Conservation (phyloP, 2,329 filamentous ascomycete species). For the Cladorrhinum sp. region DNA sequence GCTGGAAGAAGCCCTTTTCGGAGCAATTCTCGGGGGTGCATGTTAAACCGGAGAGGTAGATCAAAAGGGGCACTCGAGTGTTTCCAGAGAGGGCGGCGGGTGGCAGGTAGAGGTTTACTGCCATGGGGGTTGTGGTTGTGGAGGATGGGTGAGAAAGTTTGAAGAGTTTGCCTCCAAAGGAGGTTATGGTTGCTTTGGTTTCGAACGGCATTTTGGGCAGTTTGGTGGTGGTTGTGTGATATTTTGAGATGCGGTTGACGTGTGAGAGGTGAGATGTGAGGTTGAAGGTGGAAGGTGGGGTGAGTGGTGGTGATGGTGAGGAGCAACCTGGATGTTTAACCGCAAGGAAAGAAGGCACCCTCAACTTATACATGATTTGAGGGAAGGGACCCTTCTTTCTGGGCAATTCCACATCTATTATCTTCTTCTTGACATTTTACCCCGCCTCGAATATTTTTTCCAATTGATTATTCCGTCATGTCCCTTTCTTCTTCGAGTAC, state of each 20-base stretch:
- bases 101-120: constrained; percentile 87
- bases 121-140: constrained; percentile 83
- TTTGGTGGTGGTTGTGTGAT: constrained; percentile 1
- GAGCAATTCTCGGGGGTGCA: constrained; percentile 87
- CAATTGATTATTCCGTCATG: not conserved
- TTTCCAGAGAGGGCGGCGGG: constrained; percentile 59
- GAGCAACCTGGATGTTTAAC: not conserved
- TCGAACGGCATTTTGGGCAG: constrained; percentile 84
- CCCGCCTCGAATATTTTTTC: not conserved
- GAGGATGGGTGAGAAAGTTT: constrained; percentile 86
- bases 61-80: constrained; percentile 74
- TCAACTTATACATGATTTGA: not conserved
- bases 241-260: not conserved
- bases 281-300: not conserved
- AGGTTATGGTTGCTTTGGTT: constrained; percentile 83
- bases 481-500: not conserved
- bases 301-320: not conserved
- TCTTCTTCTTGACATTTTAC: not conserved
- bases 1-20: constrained; percentile 88
- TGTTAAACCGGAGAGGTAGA: constrained; percentile 92
- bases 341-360: not conserved
- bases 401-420: not conserved
- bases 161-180: constrained; percentile 89
- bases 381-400: not conserved
- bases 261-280: not conserved